Percentiles rank a stretch among this genome's conserved stretches.
Evolutionary conservation across 2,329 filamentous ascomycete genomes (phyloP).

Genomic region (Fusarium udum): DNA sequence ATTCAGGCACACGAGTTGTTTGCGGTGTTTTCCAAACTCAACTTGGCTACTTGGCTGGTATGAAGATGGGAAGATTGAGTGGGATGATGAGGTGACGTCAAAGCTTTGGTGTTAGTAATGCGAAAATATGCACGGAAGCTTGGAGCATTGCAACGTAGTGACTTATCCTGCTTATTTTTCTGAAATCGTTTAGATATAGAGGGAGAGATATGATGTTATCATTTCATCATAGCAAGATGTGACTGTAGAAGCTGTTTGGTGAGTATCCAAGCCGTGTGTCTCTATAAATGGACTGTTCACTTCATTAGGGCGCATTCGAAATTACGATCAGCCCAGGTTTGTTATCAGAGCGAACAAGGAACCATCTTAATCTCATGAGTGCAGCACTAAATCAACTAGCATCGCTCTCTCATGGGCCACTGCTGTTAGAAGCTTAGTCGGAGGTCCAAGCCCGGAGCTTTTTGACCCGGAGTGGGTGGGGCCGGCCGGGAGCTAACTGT

Average conservation of each 20-base stretch:
- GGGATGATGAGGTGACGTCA: slow-evolving; percentile 45
- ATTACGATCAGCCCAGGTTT: background rate
- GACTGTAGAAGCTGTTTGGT: background rate
- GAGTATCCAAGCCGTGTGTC: background rate
- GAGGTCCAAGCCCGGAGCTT: background rate
- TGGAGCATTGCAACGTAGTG: background rate
- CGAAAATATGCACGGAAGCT: slow-evolving; percentile 5
- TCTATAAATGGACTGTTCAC: background rate
- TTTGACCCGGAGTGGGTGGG: background rate
- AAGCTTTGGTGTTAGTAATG: slow-evolving; percentile 39
- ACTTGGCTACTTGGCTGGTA: slow-evolving; percentile 1
- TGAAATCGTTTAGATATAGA: background rate
- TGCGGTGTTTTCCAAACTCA: background rate
- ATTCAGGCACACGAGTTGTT: background rate
- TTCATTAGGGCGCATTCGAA: too few relatives aligned
- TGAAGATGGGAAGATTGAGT: slow-evolving; percentile 1
- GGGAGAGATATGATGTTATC: background rate
- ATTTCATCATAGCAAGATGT: background rate
- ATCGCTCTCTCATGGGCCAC: too few relatives aligned
- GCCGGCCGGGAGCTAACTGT: background rate
- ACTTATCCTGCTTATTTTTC: background rate
- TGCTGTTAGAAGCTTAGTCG: too few relatives aligned
- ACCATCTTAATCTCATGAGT: background rate
- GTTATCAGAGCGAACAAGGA: background rate
- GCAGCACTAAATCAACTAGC: background rate